Percentiles rank a stretch among this genome's conserved stretches.
These are phyloP conservation scores for Dryas drummondii DNA, from an alignment of 306 rosid species.

Conservation along the genomic window DNA sequence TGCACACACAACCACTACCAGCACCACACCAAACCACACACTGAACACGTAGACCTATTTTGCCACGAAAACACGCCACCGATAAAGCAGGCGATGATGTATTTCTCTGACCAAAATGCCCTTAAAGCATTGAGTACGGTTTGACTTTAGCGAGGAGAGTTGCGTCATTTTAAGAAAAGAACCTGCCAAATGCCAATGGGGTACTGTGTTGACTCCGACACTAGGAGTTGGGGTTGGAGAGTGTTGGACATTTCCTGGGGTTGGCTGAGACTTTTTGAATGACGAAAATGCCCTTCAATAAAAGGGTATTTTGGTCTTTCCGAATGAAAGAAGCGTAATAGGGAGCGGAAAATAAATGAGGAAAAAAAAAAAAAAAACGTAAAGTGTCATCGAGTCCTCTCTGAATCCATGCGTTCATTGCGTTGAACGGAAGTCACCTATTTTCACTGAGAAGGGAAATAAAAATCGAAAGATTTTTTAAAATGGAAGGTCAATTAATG, in stretches of 20 bases:
- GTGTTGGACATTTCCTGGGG: conserved; percentile 2
- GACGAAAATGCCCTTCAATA: conserved; percentile 10
- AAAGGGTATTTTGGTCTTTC: conserved; percentile 47
- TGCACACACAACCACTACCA: conserved; percentile 50
- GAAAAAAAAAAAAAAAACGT: conserved; percentile 38
- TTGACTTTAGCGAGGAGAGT: conserved; percentile 20
- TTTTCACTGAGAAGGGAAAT: conserved; percentile 17
- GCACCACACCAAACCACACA: conserved; percentile 43
- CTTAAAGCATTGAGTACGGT: conserved; percentile 1
- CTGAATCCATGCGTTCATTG: conserved; percentile 47
- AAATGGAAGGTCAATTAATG: neutral
- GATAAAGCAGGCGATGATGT: conserved; percentile 27
- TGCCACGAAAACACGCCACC: conserved; percentile 89
- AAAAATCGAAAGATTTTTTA: neutral
- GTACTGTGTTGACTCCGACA: conserved; percentile 17
- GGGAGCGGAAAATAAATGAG: conserved; percentile 27
- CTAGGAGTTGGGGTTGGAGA: neutral
- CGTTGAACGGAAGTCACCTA: conserved; percentile 50
- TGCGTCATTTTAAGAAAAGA: conserved; percentile 4
- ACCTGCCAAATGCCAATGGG: neutral
- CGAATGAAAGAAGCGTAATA: neutral
- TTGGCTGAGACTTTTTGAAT: neutral
- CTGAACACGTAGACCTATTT: conserved; percentile 31
- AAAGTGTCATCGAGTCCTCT: conserved; percentile 26
- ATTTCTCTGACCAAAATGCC: conserved; percentile 32